A percentile compares a stretch with the other conserved stretches of the same genome.
These are phyloP conservation scores for Podaxis sp. DNA, from an alignment of 768 basidiomycete genomes.

Conservation along the genomic window DNA sequence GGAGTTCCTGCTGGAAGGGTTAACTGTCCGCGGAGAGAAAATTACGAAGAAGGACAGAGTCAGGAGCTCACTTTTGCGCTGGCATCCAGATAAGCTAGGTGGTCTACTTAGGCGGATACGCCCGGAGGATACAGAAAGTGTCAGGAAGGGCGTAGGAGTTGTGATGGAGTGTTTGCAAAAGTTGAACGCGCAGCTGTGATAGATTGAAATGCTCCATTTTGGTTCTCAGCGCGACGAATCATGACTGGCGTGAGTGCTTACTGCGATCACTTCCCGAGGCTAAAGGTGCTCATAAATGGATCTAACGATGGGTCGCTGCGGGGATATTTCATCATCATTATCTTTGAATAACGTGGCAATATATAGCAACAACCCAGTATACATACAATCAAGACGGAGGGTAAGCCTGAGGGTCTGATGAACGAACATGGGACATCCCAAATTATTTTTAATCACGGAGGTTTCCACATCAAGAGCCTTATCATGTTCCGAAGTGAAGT, in stretches of 20 bases:
- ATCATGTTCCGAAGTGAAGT: neutral
- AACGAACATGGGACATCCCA: too few species aligned
- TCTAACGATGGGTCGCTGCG: too few species aligned
- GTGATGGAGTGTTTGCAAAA: conserved; percentile 38
- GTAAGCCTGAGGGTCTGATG: conserved; percentile 22
- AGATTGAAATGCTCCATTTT: too few species aligned
- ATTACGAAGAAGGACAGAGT: conserved; percentile 52
- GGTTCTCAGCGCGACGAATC: too few species aligned
- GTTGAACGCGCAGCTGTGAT: conserved; percentile 22
- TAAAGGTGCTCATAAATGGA: too few species aligned
- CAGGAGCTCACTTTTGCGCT: conserved; percentile 59
- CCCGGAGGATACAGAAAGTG: conserved; percentile 42
- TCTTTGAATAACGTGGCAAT: too few species aligned
- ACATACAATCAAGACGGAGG: conserved; percentile 12
- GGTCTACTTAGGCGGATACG: conserved; percentile 41
- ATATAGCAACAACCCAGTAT: neutral
- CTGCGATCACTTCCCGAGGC: neutral
- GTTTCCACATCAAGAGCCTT: too few species aligned
- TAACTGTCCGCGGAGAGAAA: conserved; percentile 39
- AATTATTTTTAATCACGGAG: too few species aligned
- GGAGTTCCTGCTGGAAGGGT: conserved; percentile 49
- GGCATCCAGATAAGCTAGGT: conserved; percentile 69
- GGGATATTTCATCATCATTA: too few species aligned
- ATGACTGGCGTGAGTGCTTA: neutral
- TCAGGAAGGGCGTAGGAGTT: conserved; percentile 45